Evolutionary conservation across 441 rosid genomes (phyloP).

Genomic region (Erodium trifolium): DNA sequence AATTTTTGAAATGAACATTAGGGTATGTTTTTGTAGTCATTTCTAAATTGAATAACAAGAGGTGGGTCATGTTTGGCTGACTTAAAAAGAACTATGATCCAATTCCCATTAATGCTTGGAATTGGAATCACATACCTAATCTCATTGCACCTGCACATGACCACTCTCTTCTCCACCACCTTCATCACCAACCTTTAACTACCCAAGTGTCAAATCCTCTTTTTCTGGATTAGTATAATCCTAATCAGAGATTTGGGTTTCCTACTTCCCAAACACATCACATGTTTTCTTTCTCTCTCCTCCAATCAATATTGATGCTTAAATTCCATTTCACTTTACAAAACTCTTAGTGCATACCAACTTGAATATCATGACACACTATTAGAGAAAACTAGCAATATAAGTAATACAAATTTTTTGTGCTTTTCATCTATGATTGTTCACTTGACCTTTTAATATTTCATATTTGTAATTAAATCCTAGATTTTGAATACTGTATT

Average conservation of each 20-base stretch:
- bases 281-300: not conserved
- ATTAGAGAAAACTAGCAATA: too few relatives aligned
- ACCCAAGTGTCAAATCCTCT: not conserved
- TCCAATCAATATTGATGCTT: not conserved
- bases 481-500: too few relatives aligned
- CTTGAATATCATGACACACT: too few relatives aligned
- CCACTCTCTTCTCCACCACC: not conserved
- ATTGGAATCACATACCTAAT: not conserved
- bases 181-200: conserved; percentile 4
- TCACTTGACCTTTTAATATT: too few relatives aligned
- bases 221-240: not conserved
- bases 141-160: conserved; percentile 2
- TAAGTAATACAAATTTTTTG: too few relatives aligned
- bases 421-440: too few relatives aligned
- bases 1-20: too few relatives aligned
- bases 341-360: not conserved
- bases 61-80: not conserved
- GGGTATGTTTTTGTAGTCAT: too few relatives aligned
- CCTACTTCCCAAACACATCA: conserved; percentile 4
- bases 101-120: not conserved
- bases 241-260: not conserved
- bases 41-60: too few relatives aligned
- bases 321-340: not conserved
- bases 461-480: too few relatives aligned
- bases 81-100: not conserved